phyloP scores from a whole-genome alignment of 1,284 basidiomycete genomes.

The Ganoderma sinense region DNA sequence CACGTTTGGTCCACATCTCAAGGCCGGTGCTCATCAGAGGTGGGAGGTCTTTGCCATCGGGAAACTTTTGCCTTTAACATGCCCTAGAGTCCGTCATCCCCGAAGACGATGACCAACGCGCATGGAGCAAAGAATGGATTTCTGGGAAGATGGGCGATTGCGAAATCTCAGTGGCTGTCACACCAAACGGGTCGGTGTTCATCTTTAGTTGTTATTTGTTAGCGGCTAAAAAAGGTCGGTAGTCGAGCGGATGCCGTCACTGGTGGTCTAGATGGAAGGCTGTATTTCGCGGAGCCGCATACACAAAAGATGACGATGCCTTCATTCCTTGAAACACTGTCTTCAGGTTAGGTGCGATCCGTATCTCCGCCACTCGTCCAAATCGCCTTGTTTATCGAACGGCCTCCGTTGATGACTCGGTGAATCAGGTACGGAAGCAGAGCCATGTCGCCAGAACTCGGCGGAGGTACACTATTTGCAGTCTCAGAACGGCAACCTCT shows the following conservation, averaged over 20 bases:
- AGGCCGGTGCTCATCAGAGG: slow-evolving; percentile 83
- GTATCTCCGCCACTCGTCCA: neutral
- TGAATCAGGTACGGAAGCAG: neutral
- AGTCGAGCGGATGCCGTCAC: slow-evolving; percentile 86
- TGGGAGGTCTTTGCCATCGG: slow-evolving; percentile 34
- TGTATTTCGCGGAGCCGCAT: slow-evolving; percentile 84
- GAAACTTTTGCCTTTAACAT: neutral
- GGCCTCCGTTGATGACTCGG: neutral
- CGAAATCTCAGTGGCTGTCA: slow-evolving; percentile 78
- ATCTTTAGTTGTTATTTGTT: neutral
- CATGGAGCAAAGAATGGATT: slow-evolving; percentile 76
- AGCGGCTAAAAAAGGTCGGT: neutral
- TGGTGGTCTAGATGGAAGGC: slow-evolving; percentile 55
- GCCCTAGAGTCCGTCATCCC: slow-evolving; percentile 45
- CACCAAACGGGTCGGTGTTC: slow-evolving; percentile 78
- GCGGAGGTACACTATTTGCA: slow-evolving; percentile 79
- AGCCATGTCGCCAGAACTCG: neutral
- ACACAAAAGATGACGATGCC: slow-evolving; percentile 72
- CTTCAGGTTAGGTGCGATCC: slow-evolving; percentile 43
- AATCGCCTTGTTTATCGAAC: neutral
- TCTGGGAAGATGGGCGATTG: slow-evolving; percentile 58
- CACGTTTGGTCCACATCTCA: slow-evolving; percentile 74
- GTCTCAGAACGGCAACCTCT: slow-evolving; percentile 91
- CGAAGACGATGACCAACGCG: slow-evolving; percentile 46
- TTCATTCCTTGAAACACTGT: slow-evolving; percentile 60